Evolutionary conservation across 2,329 filamentous ascomycete genomes (phyloP).

Genomic region (Chrysoporthe austroafricana): DNA sequence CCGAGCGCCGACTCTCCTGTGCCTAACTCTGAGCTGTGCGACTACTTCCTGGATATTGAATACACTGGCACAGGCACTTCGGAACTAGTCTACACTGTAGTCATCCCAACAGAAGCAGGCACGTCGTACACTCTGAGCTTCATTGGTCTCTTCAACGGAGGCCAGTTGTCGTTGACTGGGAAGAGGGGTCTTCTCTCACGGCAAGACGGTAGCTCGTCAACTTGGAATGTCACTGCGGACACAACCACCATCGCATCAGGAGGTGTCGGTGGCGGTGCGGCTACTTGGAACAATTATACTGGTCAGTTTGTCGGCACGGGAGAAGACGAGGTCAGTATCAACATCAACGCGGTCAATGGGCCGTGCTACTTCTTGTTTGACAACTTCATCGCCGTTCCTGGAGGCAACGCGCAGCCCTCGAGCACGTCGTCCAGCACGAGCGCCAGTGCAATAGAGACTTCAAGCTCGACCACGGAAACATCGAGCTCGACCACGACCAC

Average conservation of each 20-base stretch:
- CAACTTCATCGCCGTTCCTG: not conserved
- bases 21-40: not conserved
- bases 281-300: not conserved
- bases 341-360: not conserved
- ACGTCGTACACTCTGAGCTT: not conserved
- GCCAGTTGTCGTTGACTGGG: not conserved
- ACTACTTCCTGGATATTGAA: not conserved
- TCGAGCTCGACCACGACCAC: not conserved
- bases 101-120: not conserved
- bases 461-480: not conserved
- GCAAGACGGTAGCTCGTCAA: not conserved
- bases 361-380: not conserved
- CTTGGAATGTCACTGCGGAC: not conserved
- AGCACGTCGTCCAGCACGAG: too few relatives aligned
- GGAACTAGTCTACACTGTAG: not conserved
- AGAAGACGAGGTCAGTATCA: not conserved
- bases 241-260: not conserved
- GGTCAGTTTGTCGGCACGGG: not conserved
- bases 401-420: not conserved
- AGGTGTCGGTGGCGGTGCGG: not conserved
- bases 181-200: not conserved
- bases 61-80: not conserved
- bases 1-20: not conserved
- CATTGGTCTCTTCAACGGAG: not conserved
- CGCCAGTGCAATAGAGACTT: too few relatives aligned